Conservation (phyloP, 1,139 yeast genomes). For the Debaryomycetaceae sp. region DNA sequence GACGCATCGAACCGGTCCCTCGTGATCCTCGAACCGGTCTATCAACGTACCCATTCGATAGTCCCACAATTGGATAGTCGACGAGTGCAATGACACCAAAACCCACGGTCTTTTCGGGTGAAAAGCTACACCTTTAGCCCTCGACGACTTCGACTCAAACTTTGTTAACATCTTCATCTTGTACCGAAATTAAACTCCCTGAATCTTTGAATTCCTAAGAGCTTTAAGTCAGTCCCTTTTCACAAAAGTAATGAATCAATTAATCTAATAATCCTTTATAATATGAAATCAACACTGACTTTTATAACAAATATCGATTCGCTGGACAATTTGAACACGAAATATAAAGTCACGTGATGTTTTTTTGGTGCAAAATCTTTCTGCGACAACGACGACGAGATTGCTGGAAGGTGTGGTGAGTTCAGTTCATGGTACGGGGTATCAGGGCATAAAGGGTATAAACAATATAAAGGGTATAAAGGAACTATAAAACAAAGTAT, state of each 20-base stretch:
- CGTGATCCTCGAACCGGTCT: conserved; percentile 96
- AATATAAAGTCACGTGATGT: background rate
- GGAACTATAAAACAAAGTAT: background rate
- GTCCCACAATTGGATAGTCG: conserved; percentile 97
- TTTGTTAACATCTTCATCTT: conserved; percentile 95
- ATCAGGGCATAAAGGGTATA: no score
- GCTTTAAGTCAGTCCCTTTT: background rate
- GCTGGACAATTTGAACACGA: conserved; percentile 5
- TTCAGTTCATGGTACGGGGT: no score
- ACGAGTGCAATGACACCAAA: conserved; percentile 87
- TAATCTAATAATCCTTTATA: conserved; percentile 1
- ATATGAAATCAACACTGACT: background rate
- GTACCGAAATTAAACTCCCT: conserved; percentile 3
- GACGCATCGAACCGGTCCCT: conserved; percentile 94
- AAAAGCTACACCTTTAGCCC: conserved; percentile 98
- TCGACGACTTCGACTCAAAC: conserved; percentile 97
- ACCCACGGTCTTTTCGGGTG: conserved; percentile 98
- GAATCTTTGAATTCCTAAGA: background rate
- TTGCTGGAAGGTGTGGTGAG: no score
- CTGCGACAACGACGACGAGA: no score
- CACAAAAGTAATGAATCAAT: conserved; percentile 1
- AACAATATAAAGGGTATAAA: background rate
- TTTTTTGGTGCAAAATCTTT: background rate
- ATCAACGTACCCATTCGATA: conserved; percentile 98
- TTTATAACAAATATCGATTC: conserved; percentile 5